Conservation (phyloP, 805 yeast species). For the Lipomyces yamadae region DNA sequence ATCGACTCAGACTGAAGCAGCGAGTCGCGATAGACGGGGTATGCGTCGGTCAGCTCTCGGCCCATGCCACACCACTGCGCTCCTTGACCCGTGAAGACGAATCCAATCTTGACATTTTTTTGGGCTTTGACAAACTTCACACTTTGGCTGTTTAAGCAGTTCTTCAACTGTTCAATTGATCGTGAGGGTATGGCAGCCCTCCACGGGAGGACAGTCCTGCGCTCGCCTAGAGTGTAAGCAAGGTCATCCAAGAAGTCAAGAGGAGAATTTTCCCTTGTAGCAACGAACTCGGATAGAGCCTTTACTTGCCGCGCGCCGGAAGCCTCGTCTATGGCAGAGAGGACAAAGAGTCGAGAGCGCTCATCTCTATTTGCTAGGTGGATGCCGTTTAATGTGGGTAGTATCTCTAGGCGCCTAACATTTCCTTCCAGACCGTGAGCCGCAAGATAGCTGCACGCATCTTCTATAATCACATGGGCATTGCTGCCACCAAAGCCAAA, state of each 20-base stretch:
- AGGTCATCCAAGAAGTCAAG: not conserved
- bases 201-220: not conserved
- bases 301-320: not conserved
- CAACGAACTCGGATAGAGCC: not conserved
- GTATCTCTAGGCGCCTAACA: not conserved
- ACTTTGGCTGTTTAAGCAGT: not conserved
- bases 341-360: not conserved
- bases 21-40: not conserved
- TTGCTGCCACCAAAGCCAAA: not conserved
- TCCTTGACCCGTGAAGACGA: not conserved
- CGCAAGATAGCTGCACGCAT: not conserved
- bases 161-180: not conserved
- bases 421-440: not conserved
- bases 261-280: not conserved
- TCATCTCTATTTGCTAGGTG: not conserved
- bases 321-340: not conserved
- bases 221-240: not conserved
- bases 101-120: not conserved
- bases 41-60: not conserved
- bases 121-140: not conserved
- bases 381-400: not conserved
- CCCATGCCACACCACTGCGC: not conserved
- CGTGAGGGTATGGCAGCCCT: not conserved
- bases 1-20: not conserved
- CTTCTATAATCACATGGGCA: not conserved